Base-by-base conservation (phyloP, 257 asterid genomes). In the Penstemon newberryi region DNA sequence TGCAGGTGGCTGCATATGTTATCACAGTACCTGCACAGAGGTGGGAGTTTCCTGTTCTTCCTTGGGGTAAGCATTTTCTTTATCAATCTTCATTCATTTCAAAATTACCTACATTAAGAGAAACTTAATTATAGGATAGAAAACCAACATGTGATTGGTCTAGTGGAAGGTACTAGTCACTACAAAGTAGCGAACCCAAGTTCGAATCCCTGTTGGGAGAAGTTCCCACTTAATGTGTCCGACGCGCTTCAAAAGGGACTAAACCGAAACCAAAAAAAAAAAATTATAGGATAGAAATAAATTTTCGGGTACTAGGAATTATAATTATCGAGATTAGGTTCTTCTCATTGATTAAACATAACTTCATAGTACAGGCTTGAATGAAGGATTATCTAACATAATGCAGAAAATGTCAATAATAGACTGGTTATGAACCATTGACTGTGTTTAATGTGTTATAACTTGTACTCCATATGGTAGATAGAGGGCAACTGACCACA, bases 31-130 rank as follows among this genome's bases (percentile, higher is more conserved):
- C 96, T 13, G 57, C 58, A 10, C 93, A 81, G n/a, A 78, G 42
- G 77, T 87, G 86, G 88, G 98, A 92, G 72, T 89, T 92, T 70
- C 98, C 98, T 12, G 67, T 89, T 82, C 86, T 92, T 58, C 89
- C 87, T 36, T 89, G 97, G 98, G 95, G 92, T 86, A 85, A 79
- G 88, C 72, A 54, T 75, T 63, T 41, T 37, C 47, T 43, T 1
- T 25, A 25, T 25, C 52, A 55, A 46, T 60, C 41, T 33, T 12
- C 64, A 55, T 36, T 59, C 4, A 40, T 57, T 47, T 42, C 40
- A 63, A 43, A 40, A 47, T 42, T 18, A 63, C 45, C 7, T 52
- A 49, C 54, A 49, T 49, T 15, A 25, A 25, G 33, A 25, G 2
- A 25, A 25, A 25, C 33, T 25, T 25, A 25, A 25, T 25, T 25